Conservation (phyloP, 2,329 filamentous ascomycete genomes). For the Coccinonectria pachysandricola region DNA sequence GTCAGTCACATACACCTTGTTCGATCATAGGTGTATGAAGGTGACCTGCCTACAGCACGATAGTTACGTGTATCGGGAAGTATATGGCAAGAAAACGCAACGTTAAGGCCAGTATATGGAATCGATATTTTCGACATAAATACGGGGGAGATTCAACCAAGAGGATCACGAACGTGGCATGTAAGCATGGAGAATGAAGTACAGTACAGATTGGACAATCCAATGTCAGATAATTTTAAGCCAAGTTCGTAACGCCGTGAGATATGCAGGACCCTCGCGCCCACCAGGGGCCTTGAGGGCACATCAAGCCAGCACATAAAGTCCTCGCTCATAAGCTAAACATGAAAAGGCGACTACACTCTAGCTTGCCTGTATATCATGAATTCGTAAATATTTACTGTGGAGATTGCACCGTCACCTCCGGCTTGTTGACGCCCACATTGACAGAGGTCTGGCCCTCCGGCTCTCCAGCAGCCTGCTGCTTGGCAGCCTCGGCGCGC, state of each 20-base stretch:
- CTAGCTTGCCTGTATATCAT: conserved; percentile 1
- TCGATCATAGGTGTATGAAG: too few species aligned
- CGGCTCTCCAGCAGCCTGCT: conserved; percentile 11
- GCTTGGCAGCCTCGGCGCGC: conserved; percentile 36
- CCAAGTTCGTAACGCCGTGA: conserved; percentile 20
- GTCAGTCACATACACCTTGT: too few species aligned
- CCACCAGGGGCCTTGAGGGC: conserved; percentile 5
- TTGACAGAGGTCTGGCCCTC: conserved; percentile 11
- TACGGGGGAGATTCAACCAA: too few species aligned
- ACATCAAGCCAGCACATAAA: conserved; percentile 7
- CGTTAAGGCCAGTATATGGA: too few species aligned
- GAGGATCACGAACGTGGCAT: too few species aligned
- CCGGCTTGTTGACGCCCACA: conserved; percentile 11
- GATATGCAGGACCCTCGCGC: conserved; percentile 13
- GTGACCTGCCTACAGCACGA: too few species aligned
- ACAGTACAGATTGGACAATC: too few species aligned
- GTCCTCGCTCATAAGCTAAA: conserved; percentile 6
- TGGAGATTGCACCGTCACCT: conserved; percentile 17
- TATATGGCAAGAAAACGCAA: too few species aligned
- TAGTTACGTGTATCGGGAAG: too few species aligned
- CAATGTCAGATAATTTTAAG: too few species aligned
- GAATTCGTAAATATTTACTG: conserved; percentile 12
- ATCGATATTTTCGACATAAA: too few species aligned
- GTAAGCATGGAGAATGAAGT: too few species aligned
- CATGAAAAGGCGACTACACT: conserved; percentile 9